Base-by-base conservation (phyloP, 2,329 filamentous ascomycete genomes). In the Colletotrichum sp. region DNA sequence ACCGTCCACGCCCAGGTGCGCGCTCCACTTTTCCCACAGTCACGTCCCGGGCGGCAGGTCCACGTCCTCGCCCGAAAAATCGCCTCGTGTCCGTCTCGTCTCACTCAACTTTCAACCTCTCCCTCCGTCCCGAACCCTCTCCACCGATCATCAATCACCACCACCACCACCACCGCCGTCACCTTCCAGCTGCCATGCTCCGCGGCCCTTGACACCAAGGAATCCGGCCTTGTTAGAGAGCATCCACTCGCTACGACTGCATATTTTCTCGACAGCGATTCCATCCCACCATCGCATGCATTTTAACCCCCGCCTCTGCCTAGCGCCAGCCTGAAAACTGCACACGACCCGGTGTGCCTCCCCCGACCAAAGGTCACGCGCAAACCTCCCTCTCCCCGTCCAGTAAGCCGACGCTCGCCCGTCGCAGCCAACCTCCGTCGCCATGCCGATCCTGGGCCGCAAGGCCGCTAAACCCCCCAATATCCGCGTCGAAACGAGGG, bases 401-500 rank as follows among this genome's bases (percentile, higher is more conserved):
- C 13, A 34, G n/a, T 18, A 32, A 26, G 18, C 28, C 32, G 26
- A 38, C 66, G 28, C 28, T 64, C 32, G 30, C 70, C 32, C 13
- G 30, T 38, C 69, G 24, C 55, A 69, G 4, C 5, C 21, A n/a
- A 24, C n/a, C 13, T 12, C n/a, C 36, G 21, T 5, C 66, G 67
- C 36, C 48, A 82, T 82, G 81, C 79, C 80, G 32, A 83, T 87
- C 71, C 84, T 87, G 75, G 84, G 84, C 76, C 83, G 82, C 69
- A 87, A 87, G 77, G 90, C 90, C 82, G 83, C 86, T 78, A 86
- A 88, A 76, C 84, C 86, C 69, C 86, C 88, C 72, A 86, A 85
- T 75, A 87, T 90, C 79, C 87, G 88, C 76, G 88, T 89, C 79
- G 88, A 91, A 80, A 88, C 88, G 78, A 88, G 90, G 73, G 84